These are phyloP conservation scores for Vitis riparia DNA, from an alignment of 164 flowering plant genomes.

Conservation along the genomic window DNA sequence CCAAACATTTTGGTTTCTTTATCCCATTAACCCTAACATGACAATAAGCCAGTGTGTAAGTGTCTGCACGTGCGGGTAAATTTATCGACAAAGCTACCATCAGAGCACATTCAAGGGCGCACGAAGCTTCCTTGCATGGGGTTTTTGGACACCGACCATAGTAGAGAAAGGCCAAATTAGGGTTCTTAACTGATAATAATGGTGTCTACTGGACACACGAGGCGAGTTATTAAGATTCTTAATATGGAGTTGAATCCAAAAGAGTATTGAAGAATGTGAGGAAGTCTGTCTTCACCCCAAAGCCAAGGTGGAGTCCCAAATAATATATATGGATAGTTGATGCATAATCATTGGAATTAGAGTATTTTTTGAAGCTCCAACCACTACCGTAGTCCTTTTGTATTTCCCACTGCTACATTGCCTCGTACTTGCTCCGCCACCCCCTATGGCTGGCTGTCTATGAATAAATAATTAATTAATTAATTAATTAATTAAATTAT, in stretches of 20 bases:
- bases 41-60: neutral
- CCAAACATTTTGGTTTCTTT: neutral
- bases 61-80: slow-evolving; percentile 8
- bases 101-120: neutral
- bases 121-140: slow-evolving; percentile 27
- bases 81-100: neutral
- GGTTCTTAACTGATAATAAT: neutral
- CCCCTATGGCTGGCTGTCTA: too few relatives aligned
- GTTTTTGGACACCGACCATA: slow-evolving; percentile 31
- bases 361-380: neutral
- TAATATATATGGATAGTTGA: neutral
- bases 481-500: neutral
- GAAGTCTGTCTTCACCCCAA: slow-evolving; percentile 27
- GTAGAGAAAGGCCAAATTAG: neutral
- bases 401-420: neutral
- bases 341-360: neutral
- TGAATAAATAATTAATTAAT: neutral
- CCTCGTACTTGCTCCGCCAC: slow-evolving; percentile 16
- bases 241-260: slow-evolving; percentile 13
- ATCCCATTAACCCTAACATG: too few relatives aligned
- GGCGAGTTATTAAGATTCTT: slow-evolving; percentile 11
- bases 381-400: neutral
- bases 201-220: slow-evolving; percentile 2
- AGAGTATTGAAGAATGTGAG: slow-evolving; percentile 23
- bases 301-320: slow-evolving; percentile 22